Evolutionary conservation across 2,329 filamentous ascomycete genomes (phyloP).

Genomic region (Rachicladosporium sp.): DNA sequence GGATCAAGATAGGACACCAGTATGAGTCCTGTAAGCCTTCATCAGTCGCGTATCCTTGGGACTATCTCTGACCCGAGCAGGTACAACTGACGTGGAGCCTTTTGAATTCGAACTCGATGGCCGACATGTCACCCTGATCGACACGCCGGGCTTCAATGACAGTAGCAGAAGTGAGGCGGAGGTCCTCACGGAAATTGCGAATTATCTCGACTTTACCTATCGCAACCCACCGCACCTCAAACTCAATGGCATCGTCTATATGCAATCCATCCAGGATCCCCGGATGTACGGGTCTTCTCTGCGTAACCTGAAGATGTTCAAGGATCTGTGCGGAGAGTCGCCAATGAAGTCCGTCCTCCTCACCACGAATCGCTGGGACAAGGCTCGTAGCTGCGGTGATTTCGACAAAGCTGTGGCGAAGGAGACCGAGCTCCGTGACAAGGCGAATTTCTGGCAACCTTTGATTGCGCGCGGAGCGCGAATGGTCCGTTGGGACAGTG

Average conservation of each 20-base stretch:
- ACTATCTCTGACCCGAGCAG: too few species aligned
- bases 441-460: constrained; percentile 9
- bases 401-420: constrained; percentile 12
- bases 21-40: too few species aligned
- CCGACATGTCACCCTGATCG: constrained; percentile 2
- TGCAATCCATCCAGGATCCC: constrained; percentile 33
- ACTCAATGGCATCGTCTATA: constrained; percentile 35
- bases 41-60: too few species aligned
- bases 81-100: too few species aligned
- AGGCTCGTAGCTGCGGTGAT: background rate
- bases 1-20: too few species aligned
- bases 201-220: constrained; percentile 25
- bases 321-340: constrained; percentile 32
- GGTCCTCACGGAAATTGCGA: constrained; percentile 31
- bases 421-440: constrained; percentile 7
- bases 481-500: constrained; percentile 7
- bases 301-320: constrained; percentile 34
- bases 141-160: constrained; percentile 8
- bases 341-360: constrained; percentile 30
- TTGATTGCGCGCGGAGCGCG: constrained; percentile 11
- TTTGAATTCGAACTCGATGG: too few species aligned
- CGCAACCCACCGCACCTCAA: constrained; percentile 16
- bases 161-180: constrained; percentile 29
- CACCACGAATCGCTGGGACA: constrained; percentile 33
- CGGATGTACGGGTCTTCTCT: constrained; percentile 29